phyloP scores from a whole-genome alignment of 768 basidiomycete species.

The Leccinum uliginosum region DNA sequence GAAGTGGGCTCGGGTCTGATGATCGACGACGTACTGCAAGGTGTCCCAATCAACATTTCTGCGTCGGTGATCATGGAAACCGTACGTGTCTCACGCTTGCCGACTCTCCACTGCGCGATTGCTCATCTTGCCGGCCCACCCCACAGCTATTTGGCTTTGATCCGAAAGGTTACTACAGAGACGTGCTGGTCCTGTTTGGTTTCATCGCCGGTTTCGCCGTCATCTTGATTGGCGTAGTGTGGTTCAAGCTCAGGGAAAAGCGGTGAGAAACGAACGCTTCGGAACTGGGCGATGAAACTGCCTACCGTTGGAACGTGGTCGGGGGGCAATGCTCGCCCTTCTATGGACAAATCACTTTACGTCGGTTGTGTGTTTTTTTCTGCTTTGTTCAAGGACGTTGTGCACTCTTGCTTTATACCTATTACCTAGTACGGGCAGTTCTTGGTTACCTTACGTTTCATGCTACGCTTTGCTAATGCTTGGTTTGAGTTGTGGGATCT shows the following conservation, averaged over 20 bases:
- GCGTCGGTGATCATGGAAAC: slow-evolving; percentile 84
- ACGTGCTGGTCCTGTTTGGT: slow-evolving; percentile 82
- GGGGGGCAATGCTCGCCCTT: too few species aligned
- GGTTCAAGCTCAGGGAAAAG: slow-evolving; percentile 72
- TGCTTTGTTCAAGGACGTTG: not conserved
- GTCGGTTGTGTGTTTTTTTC: not conserved
- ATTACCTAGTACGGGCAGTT: not conserved
- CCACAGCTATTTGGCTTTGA: slow-evolving; percentile 85
- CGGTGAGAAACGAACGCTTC: slow-evolving; percentile 40
- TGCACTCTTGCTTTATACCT: not conserved
- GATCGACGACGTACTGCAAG: slow-evolving; percentile 74
- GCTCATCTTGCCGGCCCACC: not conserved
- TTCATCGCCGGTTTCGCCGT: slow-evolving; percentile 79
- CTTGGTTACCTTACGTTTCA: not conserved
- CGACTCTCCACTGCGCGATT: not conserved
- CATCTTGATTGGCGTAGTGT: slow-evolving; percentile 71
- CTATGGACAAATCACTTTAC: too few species aligned
- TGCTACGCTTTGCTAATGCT: too few species aligned
- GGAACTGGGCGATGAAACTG: not conserved
- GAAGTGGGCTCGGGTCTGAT: slow-evolving; percentile 86
- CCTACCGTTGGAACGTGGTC: too few species aligned
- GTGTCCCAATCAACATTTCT: slow-evolving; percentile 78
- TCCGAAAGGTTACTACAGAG: slow-evolving; percentile 77
- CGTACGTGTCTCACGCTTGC: slow-evolving; percentile 38
- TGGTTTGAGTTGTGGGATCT: too few species aligned